Conservation (phyloP, 768 basidiomycete species). For the Tephrocybe sp. region DNA sequence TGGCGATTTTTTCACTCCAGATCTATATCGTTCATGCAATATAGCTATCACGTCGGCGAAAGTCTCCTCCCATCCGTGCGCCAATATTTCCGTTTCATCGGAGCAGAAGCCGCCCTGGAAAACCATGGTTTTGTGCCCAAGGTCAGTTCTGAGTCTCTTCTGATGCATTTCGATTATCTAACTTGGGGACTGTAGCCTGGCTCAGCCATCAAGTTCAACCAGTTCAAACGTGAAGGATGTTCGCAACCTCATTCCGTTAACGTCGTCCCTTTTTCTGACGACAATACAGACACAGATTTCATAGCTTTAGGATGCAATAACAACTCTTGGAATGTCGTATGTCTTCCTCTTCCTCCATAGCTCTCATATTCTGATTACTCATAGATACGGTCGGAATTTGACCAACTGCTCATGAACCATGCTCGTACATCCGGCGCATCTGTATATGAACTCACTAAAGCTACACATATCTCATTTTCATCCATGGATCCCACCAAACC, state of each 20-base stretch:
- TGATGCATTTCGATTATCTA: background rate
- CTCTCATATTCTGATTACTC: background rate
- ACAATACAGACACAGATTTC: constrained; percentile 55
- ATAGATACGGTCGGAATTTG: constrained; percentile 61
- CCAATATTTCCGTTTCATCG: constrained; percentile 60
- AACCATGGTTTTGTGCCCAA: constrained; percentile 52
- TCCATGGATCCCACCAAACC: constrained; percentile 40
- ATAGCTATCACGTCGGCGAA: constrained; percentile 59
- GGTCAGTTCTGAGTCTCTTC: constrained; percentile 27
- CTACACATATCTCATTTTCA: constrained; percentile 47
- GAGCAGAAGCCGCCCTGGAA: constrained; percentile 50
- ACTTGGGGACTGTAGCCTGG: constrained; percentile 41
- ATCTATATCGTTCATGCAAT: background rate
- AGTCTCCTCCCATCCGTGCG: constrained; percentile 60
- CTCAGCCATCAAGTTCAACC: constrained; percentile 64
- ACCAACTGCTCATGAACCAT: constrained; percentile 57
- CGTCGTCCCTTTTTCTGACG: background rate
- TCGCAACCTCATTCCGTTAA: constrained; percentile 20
- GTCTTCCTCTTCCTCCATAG: constrained; percentile 19
- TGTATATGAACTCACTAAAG: constrained; percentile 56
- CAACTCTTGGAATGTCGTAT: constrained; percentile 62
- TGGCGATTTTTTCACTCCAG: constrained; percentile 4
- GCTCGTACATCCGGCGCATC: constrained; percentile 49
- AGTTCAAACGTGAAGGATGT: constrained; percentile 67
- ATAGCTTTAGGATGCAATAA: constrained; percentile 53